These are phyloP conservation scores for Huntiella decipiens DNA, from an alignment of 2,329 filamentous ascomycete genomes.

Conservation along the genomic window DNA sequence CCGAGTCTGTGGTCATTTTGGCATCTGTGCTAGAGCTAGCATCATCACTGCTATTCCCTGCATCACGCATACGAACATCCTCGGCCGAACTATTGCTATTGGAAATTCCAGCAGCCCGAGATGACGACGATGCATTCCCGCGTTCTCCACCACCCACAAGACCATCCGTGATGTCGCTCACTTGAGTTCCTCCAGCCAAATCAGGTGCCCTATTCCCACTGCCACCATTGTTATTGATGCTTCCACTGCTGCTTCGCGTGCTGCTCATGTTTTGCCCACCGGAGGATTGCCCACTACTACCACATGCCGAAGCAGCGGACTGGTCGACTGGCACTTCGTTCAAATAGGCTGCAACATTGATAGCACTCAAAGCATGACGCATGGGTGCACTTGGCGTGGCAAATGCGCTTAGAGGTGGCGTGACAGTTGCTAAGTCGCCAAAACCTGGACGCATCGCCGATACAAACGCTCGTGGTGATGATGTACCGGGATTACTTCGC, in stretches of 20 bases:
- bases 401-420: conserved; percentile 6
- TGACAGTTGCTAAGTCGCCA: not conserved
- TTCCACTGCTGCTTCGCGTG: not conserved
- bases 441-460: conserved; percentile 4
- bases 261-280: not conserved
- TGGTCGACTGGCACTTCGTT: not conserved
- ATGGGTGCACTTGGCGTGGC: conserved; percentile 6
- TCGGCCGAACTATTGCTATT: conserved; percentile 2
- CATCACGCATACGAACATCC: conserved; percentile 1
- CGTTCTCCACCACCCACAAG: not conserved
- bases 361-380: conserved; percentile 6
- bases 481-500: not conserved
- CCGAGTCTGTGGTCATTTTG: not conserved
- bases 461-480: conserved; percentile 1
- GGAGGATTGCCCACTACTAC: not conserved
- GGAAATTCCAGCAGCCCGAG: not conserved
- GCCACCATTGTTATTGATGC: not conserved
- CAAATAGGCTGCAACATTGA: not conserved
- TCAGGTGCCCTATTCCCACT: not conserved
- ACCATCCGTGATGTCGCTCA: no score
- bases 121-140: not conserved
- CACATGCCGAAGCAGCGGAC: not conserved
- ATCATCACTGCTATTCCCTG: not conserved
- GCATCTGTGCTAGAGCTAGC: not conserved
- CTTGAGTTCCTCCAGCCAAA: no score